phyloP scores from a whole-genome alignment of 176 grass and related monocot species.

The Phyllostachys edulis region DNA sequence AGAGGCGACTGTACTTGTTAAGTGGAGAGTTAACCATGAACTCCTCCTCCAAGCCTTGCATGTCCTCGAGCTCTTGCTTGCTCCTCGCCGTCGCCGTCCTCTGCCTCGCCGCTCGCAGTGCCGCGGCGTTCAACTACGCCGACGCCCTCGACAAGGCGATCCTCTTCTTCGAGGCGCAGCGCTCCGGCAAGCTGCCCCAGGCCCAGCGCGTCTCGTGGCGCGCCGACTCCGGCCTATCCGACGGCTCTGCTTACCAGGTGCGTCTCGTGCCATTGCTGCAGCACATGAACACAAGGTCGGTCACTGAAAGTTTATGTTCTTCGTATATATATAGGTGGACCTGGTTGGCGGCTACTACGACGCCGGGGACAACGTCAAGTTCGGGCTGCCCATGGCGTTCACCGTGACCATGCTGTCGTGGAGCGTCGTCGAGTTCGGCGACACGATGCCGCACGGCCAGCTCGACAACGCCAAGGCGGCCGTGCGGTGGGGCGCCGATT shows the following conservation, averaged over 20 bases:
- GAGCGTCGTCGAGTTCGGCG: slow-evolving; percentile 65
- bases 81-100: neutral
- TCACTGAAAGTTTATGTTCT: too few relatives aligned
- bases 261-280: too few relatives aligned
- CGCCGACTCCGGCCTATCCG: slow-evolving; percentile 56
- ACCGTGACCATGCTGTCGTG: slow-evolving; percentile 75
- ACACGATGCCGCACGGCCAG: slow-evolving; percentile 29
- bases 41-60: slow-evolving; percentile 12
- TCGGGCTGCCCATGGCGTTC: slow-evolving; percentile 87
- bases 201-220: slow-evolving; percentile 54
- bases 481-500: slow-evolving; percentile 73
- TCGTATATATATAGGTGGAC: slow-evolving; percentile 5
- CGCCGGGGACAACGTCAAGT: slow-evolving; percentile 83
- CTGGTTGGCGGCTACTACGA: slow-evolving; percentile 75
- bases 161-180: slow-evolving; percentile 49
- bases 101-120: neutral
- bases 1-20: neutral
- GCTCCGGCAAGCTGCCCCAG: slow-evolving; percentile 53
- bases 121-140: slow-evolving; percentile 48
- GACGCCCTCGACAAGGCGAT: slow-evolving; percentile 62
- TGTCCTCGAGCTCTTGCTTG: neutral
- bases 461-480: slow-evolving; percentile 36
- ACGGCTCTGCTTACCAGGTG: slow-evolving; percentile 49
- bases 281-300: too few relatives aligned
- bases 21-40: neutral